Evolutionary conservation across 2,329 filamentous ascomycete genomes (phyloP), one percentile per base, ranked within the genome.

Genomic region (Zymoseptoria brevis): DNA sequence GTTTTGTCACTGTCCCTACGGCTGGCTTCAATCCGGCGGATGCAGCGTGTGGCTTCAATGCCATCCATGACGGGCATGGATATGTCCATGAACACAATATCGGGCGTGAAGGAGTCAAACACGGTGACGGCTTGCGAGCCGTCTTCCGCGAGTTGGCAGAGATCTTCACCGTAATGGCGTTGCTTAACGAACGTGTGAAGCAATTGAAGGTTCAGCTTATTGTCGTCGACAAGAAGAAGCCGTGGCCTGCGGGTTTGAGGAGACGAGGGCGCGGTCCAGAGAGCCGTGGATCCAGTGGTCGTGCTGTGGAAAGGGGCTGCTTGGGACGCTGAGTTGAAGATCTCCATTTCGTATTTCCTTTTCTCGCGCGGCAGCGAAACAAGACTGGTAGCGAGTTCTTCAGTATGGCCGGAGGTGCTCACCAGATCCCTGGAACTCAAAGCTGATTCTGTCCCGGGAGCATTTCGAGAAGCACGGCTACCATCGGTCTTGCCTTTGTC

Each of bases 11-110:
- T 51, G 24, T 55, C 56, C 26, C 57, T 41, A 49, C 62, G 55
- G 57, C 62, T 60, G 9, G 53, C 58, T 60, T 72, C 72, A 26
- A 69, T 60, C 4, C 58, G 54, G 8, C 71, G 66, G 21, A 73
- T 73, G 24, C 62, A 58, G 19, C 64, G 58, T 16, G 70, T 70
- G 8, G 70, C 67, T 26, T 67, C 63, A 45, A 67, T 65, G 11
- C 72, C 71, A 45, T 72, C 69, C 69, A 73, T 72, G 21, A 72
- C 62, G 1, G 71, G 71, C 71, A 73, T 73, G 13, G 60, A 65
- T 11, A 73, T 65, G 51, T 73, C 80, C 78, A 82, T 82, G 21
- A 81, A 75, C 2, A 82, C 75, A 50, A 80, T 74, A 48, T 76
- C 75, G 54, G 75, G 77, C 0, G 70, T 65, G 7, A 71, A 68